Evolutionary conservation across 164 flowering plant genomes (phyloP).

Genomic region (Tetrastigma voinierianum): DNA sequence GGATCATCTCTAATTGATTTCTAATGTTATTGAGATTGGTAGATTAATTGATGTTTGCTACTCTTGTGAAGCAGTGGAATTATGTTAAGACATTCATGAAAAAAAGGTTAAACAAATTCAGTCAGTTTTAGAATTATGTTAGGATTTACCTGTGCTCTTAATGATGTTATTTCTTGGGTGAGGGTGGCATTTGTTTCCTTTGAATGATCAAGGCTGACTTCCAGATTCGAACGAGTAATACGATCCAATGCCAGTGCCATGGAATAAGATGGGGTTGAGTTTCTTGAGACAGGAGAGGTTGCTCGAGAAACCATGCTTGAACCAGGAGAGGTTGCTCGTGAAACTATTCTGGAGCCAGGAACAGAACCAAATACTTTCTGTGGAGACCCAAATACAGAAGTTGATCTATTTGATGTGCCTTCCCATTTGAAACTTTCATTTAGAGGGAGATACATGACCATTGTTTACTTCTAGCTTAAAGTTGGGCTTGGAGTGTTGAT

Average conservation of each 20-base stretch:
- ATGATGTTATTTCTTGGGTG: slow-evolving; percentile 51
- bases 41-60: too few species aligned
- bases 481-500: slow-evolving; percentile 22
- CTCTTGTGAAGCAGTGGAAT: too few species aligned
- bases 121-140: too few species aligned
- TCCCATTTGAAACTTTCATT: slow-evolving; percentile 43
- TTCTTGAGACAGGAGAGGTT: slow-evolving; percentile 58
- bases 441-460: slow-evolving; percentile 28
- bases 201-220: slow-evolving; percentile 32
- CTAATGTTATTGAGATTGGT: too few species aligned
- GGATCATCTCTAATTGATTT: too few species aligned
- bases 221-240: slow-evolving; percentile 24
- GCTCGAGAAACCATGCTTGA: slow-evolving; percentile 29
- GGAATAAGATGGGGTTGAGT: slow-evolving; percentile 43
- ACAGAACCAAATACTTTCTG: slow-evolving; percentile 38
- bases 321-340: too few species aligned
- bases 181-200: slow-evolving; percentile 40
- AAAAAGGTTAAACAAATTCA: too few species aligned
- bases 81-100: too few species aligned
- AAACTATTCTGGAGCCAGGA: slow-evolving; percentile 50
- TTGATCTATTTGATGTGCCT: slow-evolving; percentile 35
- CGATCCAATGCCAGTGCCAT: slow-evolving; percentile 17
- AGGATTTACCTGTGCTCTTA: slow-evolving; percentile 65
- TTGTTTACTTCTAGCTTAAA: slow-evolving; percentile 27
- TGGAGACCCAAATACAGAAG: slow-evolving; percentile 27